Evolutionary conservation across 2,329 filamentous ascomycete species (phyloP).

Genomic region (Tetracladium maxilliforme): DNA sequence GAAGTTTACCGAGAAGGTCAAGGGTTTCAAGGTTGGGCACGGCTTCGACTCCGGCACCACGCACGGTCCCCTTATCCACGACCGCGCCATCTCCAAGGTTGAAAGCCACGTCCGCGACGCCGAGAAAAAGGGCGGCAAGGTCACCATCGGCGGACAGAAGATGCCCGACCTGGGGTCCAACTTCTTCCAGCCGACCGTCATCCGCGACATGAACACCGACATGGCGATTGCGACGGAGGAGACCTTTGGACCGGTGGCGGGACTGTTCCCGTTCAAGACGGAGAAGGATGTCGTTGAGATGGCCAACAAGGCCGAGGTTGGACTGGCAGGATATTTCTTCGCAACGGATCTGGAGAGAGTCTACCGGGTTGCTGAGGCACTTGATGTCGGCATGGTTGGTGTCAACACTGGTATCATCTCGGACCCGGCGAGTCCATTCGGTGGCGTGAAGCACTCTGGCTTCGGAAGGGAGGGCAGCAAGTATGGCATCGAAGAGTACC

Average conservation of each 20-base stretch:
- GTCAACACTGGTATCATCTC: conserved; percentile 59
- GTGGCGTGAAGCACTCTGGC: conserved; percentile 70
- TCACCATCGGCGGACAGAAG: conserved; percentile 62
- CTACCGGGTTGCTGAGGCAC: conserved; percentile 46
- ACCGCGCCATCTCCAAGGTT: conserved; percentile 67
- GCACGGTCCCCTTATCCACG: conserved; percentile 76
- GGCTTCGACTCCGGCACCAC: conserved; percentile 59
- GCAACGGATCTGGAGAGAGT: conserved; percentile 46
- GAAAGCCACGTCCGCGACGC: conserved; percentile 70
- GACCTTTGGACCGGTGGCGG: conserved; percentile 90
- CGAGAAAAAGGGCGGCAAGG: conserved; percentile 57
- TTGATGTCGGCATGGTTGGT: conserved; percentile 81
- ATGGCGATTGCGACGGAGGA: conserved; percentile 82
- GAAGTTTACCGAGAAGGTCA: conserved; percentile 58
- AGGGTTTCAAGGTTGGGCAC: conserved; percentile 59
- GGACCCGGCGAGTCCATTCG: conserved; percentile 46
- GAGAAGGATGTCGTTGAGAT: conserved; percentile 78
- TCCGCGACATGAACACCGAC: conserved; percentile 70
- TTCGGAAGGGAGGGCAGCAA: conserved; percentile 68
- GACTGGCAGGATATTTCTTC: conserved; percentile 91
- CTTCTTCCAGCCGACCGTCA: conserved; percentile 83
- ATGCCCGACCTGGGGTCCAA: conserved; percentile 63
- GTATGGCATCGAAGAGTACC: conserved; percentile 66
- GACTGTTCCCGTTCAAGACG: conserved; percentile 74
- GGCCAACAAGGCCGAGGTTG: conserved; percentile 73